A percentile compares a stretch with the other conserved stretches of the same genome.
Conservation (phyloP, 2,329 filamentous ascomycete genomes). For the Blumeriella jaapii region DNA sequence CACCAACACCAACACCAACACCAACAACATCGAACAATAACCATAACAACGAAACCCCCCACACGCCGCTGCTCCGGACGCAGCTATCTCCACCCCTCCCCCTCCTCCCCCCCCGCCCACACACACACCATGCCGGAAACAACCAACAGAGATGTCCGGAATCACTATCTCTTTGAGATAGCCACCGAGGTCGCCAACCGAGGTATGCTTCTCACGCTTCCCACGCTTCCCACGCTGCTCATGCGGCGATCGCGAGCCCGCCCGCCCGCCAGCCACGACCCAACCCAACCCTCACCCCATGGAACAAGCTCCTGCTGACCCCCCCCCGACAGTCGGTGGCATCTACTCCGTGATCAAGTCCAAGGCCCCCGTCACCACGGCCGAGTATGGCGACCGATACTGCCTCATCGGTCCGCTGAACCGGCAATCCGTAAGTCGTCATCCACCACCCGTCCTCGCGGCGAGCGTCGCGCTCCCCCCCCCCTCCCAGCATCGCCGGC, state of each 20-base stretch:
- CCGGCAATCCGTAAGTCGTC: slow-evolving; percentile 63
- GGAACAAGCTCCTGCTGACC: too few relatives aligned
- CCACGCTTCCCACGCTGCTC: too few relatives aligned
- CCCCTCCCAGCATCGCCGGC: slow-evolving; percentile 7
- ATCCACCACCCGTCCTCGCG: too few relatives aligned
- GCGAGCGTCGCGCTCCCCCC: not conserved
- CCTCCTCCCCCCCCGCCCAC: not conserved
- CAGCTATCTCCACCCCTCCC: not conserved
- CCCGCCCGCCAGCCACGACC: too few relatives aligned
- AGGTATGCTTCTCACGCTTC: too few relatives aligned
- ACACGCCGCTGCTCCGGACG: not conserved
- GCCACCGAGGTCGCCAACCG: slow-evolving; percentile 96
- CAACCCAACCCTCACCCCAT: too few relatives aligned
- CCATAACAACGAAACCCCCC: not conserved
- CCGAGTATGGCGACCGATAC: slow-evolving; percentile 96
- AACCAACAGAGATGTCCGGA: slow-evolving; percentile 66
- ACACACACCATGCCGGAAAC: slow-evolving; percentile 14
- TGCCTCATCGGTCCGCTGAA: slow-evolving; percentile 92
- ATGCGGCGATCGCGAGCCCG: too few relatives aligned
- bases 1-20: too few relatives aligned
- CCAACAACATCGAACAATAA: too few relatives aligned
- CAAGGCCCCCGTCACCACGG: slow-evolving; percentile 93
- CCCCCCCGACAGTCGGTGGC: slow-evolving; percentile 65
- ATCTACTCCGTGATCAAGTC: slow-evolving; percentile 99
- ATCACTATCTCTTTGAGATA: slow-evolving; percentile 92